Percentiles rank a stretch among this genome's conserved stretches.
phyloP scores from a whole-genome alignment of 1,139 yeast species.

The Hyphopichia buzzinii region DNA sequence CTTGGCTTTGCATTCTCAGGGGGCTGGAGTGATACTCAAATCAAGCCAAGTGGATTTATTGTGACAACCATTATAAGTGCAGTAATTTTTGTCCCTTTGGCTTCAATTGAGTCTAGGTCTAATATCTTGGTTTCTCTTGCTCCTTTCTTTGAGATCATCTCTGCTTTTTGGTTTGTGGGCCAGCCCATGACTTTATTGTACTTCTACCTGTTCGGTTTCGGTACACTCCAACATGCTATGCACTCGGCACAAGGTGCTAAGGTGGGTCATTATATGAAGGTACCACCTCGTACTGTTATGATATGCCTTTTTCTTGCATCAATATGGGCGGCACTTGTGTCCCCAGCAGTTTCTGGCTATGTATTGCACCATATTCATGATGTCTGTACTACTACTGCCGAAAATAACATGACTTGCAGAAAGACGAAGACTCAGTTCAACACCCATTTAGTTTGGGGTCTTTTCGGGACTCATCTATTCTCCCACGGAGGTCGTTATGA shows the following conservation, averaged over 20 bases:
- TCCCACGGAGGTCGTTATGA: constrained; percentile 9
- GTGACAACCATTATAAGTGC: constrained; percentile 5
- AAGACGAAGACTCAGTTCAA: constrained; percentile 8
- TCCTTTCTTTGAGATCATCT: constrained; percentile 7
- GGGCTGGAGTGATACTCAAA: constrained; percentile 3
- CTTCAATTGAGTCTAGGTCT: constrained; percentile 5
- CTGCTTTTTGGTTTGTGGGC: constrained; percentile 10
- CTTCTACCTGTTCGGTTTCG: constrained; percentile 7
- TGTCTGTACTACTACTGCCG: constrained; percentile 11
- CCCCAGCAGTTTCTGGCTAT: constrained; percentile 8
- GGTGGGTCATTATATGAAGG: constrained; percentile 17
- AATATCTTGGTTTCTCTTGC: constrained; percentile 5
- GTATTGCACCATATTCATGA: constrained; percentile 9
- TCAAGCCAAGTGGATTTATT: constrained; percentile 6
- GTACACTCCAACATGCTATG: constrained; percentile 8
- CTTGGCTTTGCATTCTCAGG: constrained; percentile 12
- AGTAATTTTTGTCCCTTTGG: constrained; percentile 6
- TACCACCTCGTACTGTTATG: constrained; percentile 12
- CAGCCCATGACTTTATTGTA: constrained; percentile 7
- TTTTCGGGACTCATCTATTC: constrained; percentile 8
- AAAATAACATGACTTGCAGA: constrained; percentile 10
- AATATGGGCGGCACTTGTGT: constrained; percentile 9
- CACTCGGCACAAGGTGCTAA: constrained; percentile 8
- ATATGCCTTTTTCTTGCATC: constrained; percentile 7
- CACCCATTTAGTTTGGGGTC: constrained; percentile 11